phyloP scores from a whole-genome alignment of 768 basidiomycete species.

The Artomyces pyxidatus region DNA sequence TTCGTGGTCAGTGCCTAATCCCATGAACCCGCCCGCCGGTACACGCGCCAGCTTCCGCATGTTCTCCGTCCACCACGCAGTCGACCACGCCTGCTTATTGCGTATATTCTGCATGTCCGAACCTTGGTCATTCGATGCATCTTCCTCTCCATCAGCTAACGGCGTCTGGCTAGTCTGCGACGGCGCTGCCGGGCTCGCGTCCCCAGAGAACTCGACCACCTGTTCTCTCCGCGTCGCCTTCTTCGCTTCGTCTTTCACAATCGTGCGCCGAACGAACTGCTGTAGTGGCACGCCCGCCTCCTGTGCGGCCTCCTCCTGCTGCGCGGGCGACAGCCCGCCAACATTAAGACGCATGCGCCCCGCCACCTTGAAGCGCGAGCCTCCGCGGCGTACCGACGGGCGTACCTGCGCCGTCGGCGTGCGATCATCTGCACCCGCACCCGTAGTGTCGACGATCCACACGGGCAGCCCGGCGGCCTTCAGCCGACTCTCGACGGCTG shows the following conservation, averaged over 20 bases:
- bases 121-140: too few species aligned
- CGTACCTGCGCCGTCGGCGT: neutral
- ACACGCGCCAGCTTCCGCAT: neutral
- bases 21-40: constrained; percentile 16
- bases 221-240: too few species aligned
- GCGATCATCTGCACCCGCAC: too few species aligned
- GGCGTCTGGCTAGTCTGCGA: neutral
- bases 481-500: constrained; percentile 60
- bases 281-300: constrained; percentile 60
- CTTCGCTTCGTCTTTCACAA: neutral
- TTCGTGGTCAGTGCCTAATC: too few species aligned
- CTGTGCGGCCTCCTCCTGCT: constrained; percentile 54
- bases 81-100: neutral
- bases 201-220: neutral
- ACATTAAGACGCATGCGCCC: constrained; percentile 51
- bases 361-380: constrained; percentile 23
- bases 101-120: neutral
- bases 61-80: neutral
- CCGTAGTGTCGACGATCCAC: constrained; percentile 37
- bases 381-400: constrained; percentile 7
- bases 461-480: constrained; percentile 36
- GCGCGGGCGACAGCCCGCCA: constrained; percentile 43
- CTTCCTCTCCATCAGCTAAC: neutral
- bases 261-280: constrained; percentile 27
- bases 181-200: neutral